Evolutionary conservation across 495 filamentous ascomycete genomes (phyloP), one percentile per base, ranked within the genome.

Genomic region (Lophiostoma macrostomum): DNA sequence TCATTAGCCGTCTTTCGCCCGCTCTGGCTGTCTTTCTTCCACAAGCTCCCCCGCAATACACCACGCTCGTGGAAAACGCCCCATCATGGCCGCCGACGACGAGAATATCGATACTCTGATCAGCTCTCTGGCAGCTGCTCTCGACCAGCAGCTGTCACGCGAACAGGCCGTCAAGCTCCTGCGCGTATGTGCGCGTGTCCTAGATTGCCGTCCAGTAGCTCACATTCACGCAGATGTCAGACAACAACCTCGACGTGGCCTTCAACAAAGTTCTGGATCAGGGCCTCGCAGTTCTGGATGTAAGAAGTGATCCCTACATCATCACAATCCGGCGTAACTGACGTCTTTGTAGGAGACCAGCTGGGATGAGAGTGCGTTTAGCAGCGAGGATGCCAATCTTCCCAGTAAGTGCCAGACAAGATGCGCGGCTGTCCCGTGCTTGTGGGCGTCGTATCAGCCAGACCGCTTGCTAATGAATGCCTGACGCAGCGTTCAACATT

Each of bases 401-500:
- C 54, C 54, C 30, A 35, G 47, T 58, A 50, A 31, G 45, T 50
- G 6, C 20, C 20, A 3, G 18, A 13, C 31, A 18, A 31, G 24
- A 23, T 24, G n/a, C 20, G 12, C 3, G 10, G 6, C 18, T 11
- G 27, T 37, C 1, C 2, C 27, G 20, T n/a, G 16, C 24, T 18
- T 24, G 1, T 43, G 16, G n/a, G n/a, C n/a, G n/a, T n/a, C n/a
- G n/a, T n/a, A n/a, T n/a, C n/a, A n/a, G n/a, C n/a, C n/a, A n/a
- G n/a, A n/a, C n/a, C n/a, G n/a, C n/a, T n/a, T n/a, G n/a, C n/a
- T n/a, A n/a, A n/a, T n/a, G n/a, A n/a, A n/a, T n/a, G n/a, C n/a
- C n/a, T n/a, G n/a, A n/a, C 29, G 25, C 32, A 46, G 40, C 55
- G 13, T 52, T 58, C 45, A 46, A 39, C 32, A 58, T 58, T 11